Evolutionary conservation across 371 early-diverging fungal genomes (phyloP), one percentile per base, ranked within the genome.

Genomic region (Capniomyces stellatus): DNA sequence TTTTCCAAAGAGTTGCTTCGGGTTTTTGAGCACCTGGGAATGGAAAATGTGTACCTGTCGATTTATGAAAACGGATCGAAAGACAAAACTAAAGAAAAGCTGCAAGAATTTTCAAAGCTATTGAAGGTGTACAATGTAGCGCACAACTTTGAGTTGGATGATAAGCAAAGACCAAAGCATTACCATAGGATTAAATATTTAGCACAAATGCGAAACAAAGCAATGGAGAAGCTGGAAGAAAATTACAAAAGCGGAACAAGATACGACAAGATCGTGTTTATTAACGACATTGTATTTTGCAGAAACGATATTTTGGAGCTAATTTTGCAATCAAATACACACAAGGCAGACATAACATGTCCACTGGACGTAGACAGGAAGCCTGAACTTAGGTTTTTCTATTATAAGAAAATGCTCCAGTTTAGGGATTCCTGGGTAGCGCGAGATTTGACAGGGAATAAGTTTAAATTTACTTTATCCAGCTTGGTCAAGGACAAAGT

Each of bases 281-380:
- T 74, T 40, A 73, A 76, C 60, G 72, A 73, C 46, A 58, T 74
- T 3, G 60, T 64, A 24, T 65, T 72, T 42, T 76, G 76, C 46
- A 30, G 57, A n/a, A 55, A 72, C 2, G 75, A 74, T 40, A 27
- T 71, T 27, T 44, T 74, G 15, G 75, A 74, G 57, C 54, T 76
- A 42, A 18, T 75, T 0, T 49, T 62, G 47, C 74, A 74, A 55
- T 47, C 63, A 1, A 46, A 48, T 2, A 3, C 31, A 13, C 66
- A 74, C 31, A 42, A 46, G 1, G 54, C 74, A 3, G 60, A 64
- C 35, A 56, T 75, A 23, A 60, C 71, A 1, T 72, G 76, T 42
- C 75, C 64, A 3, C 58, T 72, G 24, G 74, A 74, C 50, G 75
- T 57, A 52, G 61, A 56, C 24, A 28, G 31, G 3, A 48, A 28